Conservation (phyloP, 768 basidiomycete species). For the Auriculariales sp. region DNA sequence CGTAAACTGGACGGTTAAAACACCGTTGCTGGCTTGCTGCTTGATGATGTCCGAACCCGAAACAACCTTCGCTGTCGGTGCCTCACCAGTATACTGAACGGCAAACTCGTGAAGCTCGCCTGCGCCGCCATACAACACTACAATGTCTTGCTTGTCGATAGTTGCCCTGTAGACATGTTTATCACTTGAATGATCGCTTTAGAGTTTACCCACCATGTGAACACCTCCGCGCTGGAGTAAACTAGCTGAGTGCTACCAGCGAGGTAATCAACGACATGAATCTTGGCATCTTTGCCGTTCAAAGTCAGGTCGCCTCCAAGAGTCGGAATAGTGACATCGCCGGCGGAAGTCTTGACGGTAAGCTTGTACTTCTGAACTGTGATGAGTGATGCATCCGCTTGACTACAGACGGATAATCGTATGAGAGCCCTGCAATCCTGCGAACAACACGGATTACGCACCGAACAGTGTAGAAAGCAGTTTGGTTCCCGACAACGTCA, state of each 20-base stretch:
- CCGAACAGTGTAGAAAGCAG: constrained; percentile 60
- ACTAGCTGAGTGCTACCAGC: constrained; percentile 12
- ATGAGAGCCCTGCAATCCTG: too few relatives aligned
- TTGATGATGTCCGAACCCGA: neutral
- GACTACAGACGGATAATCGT: too few relatives aligned
- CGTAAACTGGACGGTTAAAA: neutral
- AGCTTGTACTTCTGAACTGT: constrained; percentile 8
- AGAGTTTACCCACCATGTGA: neutral
- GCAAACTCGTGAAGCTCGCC: neutral
- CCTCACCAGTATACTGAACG: neutral
- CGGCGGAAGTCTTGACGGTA: constrained; percentile 24
- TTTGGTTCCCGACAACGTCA: constrained; percentile 9
- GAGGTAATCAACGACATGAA: constrained; percentile 14
- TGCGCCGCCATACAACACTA: constrained; percentile 10
- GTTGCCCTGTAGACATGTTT: constrained; percentile 1
- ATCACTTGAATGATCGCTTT: too few relatives aligned
- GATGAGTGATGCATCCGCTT: neutral
- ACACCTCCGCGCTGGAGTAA: constrained; percentile 11
- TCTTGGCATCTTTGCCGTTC: constrained; percentile 12
- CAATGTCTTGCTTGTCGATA: constrained; percentile 10
- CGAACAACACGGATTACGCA: too few relatives aligned
- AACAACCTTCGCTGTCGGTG: neutral
- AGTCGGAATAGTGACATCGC: constrained; percentile 10
- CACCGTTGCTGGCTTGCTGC: neutral
- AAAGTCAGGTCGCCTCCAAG: constrained; percentile 8